Evolutionary conservation across 208 protist genomes (phyloP).

Genomic region (Porcisia hertigi): DNA sequence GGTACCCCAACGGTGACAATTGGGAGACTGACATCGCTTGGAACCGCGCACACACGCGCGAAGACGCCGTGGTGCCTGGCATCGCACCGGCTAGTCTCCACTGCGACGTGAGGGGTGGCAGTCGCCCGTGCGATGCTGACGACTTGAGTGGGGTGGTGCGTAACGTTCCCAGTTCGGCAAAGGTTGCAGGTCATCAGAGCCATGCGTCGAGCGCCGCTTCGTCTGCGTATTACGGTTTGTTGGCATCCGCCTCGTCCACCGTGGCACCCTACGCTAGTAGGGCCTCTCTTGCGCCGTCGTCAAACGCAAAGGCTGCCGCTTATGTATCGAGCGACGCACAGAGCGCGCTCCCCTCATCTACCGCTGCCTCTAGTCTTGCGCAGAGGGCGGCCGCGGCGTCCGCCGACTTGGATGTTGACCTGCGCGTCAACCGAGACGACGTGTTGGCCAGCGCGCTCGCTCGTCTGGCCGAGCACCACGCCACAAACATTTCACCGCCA

Average conservation of each 20-base stretch:
- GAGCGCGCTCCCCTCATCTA: background rate
- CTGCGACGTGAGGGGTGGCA: background rate
- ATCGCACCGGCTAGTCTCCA: background rate
- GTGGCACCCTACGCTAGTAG: conserved; percentile 19
- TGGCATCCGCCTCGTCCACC: background rate
- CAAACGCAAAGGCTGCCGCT: background rate
- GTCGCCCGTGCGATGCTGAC: background rate
- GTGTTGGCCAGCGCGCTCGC: conserved; percentile 16
- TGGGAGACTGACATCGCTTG: background rate
- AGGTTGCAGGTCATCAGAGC: background rate
- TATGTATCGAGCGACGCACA: background rate
- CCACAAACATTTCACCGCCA: conserved; percentile 15
- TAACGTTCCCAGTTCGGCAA: background rate
- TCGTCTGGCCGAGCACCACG: conserved; percentile 6
- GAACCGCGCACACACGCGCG: background rate
- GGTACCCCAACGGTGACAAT: background rate
- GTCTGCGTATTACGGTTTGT: background rate
- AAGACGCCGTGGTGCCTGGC: background rate
- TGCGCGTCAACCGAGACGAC: conserved; percentile 35
- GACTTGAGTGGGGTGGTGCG: background rate
- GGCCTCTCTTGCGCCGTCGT: conserved; percentile 9
- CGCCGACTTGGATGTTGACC: conserved; percentile 19
- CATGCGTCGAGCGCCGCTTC: background rate
- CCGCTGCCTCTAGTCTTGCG: background rate
- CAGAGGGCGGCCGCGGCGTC: background rate